phyloP scores from a whole-genome alignment of 306 rosid genomes.

The Gastrolobium villosum region DNA sequence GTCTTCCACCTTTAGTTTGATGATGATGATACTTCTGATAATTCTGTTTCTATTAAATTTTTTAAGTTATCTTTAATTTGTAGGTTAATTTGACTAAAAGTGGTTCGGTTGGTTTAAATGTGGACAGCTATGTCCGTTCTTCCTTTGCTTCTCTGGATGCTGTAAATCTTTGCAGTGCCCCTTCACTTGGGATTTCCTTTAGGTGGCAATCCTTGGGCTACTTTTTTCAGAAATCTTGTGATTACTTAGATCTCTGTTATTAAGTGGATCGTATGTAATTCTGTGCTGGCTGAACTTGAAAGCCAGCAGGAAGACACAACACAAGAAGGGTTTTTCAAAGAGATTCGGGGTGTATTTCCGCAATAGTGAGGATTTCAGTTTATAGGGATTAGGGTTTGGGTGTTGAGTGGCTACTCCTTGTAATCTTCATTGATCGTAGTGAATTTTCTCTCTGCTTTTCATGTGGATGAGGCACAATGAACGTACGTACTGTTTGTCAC shows the following conservation, averaged over 20 bases:
- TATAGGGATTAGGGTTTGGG: constrained; percentile 20
- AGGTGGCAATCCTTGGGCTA: neutral
- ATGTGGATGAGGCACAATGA: neutral
- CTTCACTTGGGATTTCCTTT: constrained; percentile 3
- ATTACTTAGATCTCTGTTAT: constrained; percentile 19
- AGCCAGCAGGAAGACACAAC: neutral
- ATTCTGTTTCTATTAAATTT: constrained; percentile 5
- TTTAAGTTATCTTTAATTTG: constrained; percentile 4
- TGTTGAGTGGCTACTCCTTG: constrained; percentile 16
- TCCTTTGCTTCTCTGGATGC: constrained; percentile 20
- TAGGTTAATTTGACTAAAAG: neutral
- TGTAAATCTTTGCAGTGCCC: neutral
- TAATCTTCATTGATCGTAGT: constrained; percentile 12
- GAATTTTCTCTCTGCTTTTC: constrained; percentile 34
- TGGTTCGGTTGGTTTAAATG: constrained; percentile 16
- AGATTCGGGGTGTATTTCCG: constrained; percentile 18
- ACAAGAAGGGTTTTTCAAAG: neutral
- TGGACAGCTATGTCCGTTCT: constrained; percentile 14
- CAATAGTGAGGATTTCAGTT: constrained; percentile 12
- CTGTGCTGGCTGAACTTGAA: constrained; percentile 2
- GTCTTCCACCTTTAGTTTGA: neutral
- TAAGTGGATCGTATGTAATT: neutral
- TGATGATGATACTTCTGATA: neutral
- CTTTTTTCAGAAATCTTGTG: constrained; percentile 24
- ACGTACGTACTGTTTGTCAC: constrained; percentile 6